A percentile compares a stretch with the other conserved stretches of the same genome.
Conservation (phyloP, 371 early-diverging fungal species). For the Syncephalastrum monosporum region DNA sequence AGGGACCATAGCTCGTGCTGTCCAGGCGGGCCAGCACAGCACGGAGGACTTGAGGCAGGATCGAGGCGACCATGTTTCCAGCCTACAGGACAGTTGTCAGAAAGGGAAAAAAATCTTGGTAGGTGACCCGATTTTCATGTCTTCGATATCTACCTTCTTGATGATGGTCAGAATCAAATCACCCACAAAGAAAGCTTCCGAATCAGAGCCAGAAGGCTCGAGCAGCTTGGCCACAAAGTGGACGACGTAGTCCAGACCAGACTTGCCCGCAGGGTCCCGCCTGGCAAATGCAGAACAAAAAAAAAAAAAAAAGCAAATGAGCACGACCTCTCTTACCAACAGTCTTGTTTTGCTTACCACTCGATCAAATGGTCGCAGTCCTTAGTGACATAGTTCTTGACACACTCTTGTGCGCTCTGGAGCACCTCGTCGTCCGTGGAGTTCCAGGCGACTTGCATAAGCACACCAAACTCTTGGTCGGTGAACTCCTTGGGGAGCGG, state of each 20-base stretch:
- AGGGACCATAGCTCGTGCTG: slow-evolving; percentile 70
- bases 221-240: slow-evolving; percentile 78
- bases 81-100: slow-evolving; percentile 24
- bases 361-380: slow-evolving; percentile 63
- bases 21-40: slow-evolving; percentile 72
- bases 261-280: slow-evolving; percentile 61
- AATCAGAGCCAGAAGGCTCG: slow-evolving; percentile 73
- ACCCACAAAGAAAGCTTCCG: slow-evolving; percentile 86
- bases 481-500: slow-evolving; percentile 79
- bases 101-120: not conserved
- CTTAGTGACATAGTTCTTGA: slow-evolving; percentile 63
- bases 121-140: not conserved
- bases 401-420: slow-evolving; percentile 63
- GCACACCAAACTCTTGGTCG: slow-evolving; percentile 75
- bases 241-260: slow-evolving; percentile 78
- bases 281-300: slow-evolving; percentile 13
- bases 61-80: slow-evolving; percentile 63
- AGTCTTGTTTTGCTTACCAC: slow-evolving; percentile 39
- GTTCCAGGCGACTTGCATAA: slow-evolving; percentile 70
- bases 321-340: not conserved
- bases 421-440: slow-evolving; percentile 61
- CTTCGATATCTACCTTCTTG: slow-evolving; percentile 57
- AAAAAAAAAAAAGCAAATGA: not conserved
- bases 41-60: slow-evolving; percentile 76
- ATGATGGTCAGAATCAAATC: slow-evolving; percentile 82